These are phyloP conservation scores for Blastobotrys parvus DNA, from an alignment of 805 yeast genomes.

Conservation along the genomic window DNA sequence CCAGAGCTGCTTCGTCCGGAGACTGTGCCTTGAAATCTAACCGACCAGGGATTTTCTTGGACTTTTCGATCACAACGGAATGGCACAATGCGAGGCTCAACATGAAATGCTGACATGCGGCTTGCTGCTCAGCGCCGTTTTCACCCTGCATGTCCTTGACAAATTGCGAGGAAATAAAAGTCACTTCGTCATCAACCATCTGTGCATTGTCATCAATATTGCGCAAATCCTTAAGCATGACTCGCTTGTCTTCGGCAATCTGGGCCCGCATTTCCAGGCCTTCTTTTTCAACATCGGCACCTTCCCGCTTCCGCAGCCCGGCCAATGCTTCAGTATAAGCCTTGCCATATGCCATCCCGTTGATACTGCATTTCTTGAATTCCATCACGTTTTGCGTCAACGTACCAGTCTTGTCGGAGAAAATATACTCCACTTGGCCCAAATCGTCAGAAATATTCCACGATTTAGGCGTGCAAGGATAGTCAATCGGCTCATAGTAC, in stretches of 20 bases:
- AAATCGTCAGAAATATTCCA: slow-evolving; percentile 83
- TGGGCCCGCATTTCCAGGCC: slow-evolving; percentile 36
- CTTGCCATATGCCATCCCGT: slow-evolving; percentile 60
- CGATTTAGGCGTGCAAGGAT: slow-evolving; percentile 73
- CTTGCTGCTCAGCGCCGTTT: slow-evolving; percentile 37
- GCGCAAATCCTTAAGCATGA: slow-evolving; percentile 41
- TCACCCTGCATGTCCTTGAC: slow-evolving; percentile 43
- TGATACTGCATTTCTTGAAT: slow-evolving; percentile 67
- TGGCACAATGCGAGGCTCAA: slow-evolving; percentile 67
- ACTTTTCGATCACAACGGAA: slow-evolving; percentile 61
- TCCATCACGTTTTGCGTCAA: slow-evolving; percentile 81
- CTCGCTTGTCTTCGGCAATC: slow-evolving; percentile 38
- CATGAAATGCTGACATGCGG: slow-evolving; percentile 55
- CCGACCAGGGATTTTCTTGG: slow-evolving; percentile 25
- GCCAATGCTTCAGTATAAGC: slow-evolving; percentile 72
- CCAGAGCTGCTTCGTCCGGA: slow-evolving; percentile 80
- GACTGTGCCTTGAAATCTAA: slow-evolving; percentile 70
- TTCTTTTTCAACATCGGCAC: slow-evolving; percentile 52
- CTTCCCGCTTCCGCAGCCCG: slow-evolving; percentile 59
- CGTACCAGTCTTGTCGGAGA: slow-evolving; percentile 80
- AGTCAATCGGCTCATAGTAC: slow-evolving; percentile 63
- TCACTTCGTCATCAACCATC: slow-evolving; percentile 44
- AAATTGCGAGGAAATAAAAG: slow-evolving; percentile 59
- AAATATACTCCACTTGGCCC: slow-evolving; percentile 76
- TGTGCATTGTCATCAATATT: slow-evolving; percentile 38